A percentile compares a stretch with the other conserved stretches of the same genome.
These are phyloP conservation scores for Fusarium gaditjirri DNA, from an alignment of 2,329 filamentous ascomycete species.

Conservation along the genomic window DNA sequence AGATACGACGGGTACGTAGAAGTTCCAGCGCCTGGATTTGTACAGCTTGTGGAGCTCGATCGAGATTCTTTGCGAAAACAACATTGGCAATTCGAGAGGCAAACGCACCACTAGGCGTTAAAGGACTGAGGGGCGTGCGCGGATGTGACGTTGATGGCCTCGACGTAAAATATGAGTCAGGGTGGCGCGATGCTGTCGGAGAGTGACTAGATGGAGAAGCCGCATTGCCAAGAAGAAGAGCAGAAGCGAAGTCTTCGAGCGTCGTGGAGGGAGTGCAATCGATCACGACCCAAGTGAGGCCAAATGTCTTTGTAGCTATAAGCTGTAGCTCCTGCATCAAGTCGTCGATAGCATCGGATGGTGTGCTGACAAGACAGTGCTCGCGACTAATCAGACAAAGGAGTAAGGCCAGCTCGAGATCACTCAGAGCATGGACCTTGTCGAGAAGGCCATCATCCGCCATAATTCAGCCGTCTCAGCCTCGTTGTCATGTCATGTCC, in stretches of 20 bases:
- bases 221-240: constrained; percentile 65
- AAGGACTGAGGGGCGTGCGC: constrained; percentile 44
- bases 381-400: constrained; percentile 84
- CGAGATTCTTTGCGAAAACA: constrained; percentile 82
- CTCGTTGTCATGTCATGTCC: constrained; percentile 36
- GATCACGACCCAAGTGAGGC: constrained; percentile 74
- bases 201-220: constrained; percentile 41
- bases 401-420: constrained; percentile 87
- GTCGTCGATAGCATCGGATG: constrained; percentile 68
- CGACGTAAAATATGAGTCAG: constrained; percentile 48
- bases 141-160: constrained; percentile 37
- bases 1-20: constrained; percentile 81
- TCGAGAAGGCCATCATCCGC: constrained; percentile 70
- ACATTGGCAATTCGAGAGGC: constrained; percentile 76
- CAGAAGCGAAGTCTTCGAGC: constrained; percentile 81
- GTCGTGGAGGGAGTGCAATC: constrained; percentile 79
- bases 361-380: constrained; percentile 88
- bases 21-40: constrained; percentile 86
- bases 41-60: constrained; percentile 76
- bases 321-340: constrained; percentile 79
- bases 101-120: constrained; percentile 41
- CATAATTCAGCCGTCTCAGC: constrained; percentile 57
- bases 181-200: constrained; percentile 41
- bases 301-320: constrained; percentile 77
- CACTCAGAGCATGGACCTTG: constrained; percentile 81